Evolutionary conservation across 495 filamentous ascomycete genomes (phyloP), one percentile per base, ranked within the genome.

Genomic region (Tuber umbilicatum): DNA sequence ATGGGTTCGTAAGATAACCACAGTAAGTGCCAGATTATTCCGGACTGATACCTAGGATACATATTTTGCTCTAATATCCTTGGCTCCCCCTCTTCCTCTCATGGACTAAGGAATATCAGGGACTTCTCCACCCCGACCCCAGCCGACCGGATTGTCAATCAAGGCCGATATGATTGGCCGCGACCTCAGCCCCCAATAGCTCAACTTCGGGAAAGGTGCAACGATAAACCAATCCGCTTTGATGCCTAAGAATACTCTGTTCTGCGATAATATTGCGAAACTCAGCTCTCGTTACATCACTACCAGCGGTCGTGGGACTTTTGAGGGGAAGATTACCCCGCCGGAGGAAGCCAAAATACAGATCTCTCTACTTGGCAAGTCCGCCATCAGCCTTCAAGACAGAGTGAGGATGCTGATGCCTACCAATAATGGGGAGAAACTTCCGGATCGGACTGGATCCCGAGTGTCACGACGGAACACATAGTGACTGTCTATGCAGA

Each of bases 401-500:
- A 89, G 89, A 86, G 84, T 2, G 83, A 84, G 12, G 85, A 87
- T 43, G 72, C 84, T 2, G 78, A 78, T 5, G 84, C 86, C 5
- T 86, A 87, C 71, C 88, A 89, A 78, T 89, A 89, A 80, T 89
- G 87, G 88, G 83, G 83, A 1, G 85, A 89, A 27, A 55, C 81
- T 6, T 82, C 79, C n/a, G 87, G 88, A 1, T 75, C 75, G 6
- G 88, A 87, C 70, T 78, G 70, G 1, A 87, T 90, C 45, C 83
- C 84, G 10, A 83, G 84, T 23, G 85, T 89, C 39, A 86, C 84
- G 83, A 82, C 12, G 88, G 86, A 35, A 87, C 80, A 27, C 89
- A 88, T 79, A 84, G 87, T 90, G 21, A 89, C 87, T 0, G 80
- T 89, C 47, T 89, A 89, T 64, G 88, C 87, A 5, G 85, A 88